These are phyloP conservation scores for Saccharomyces hybrid DNA, from an alignment of 1,139 yeast genomes.

Conservation along the genomic window DNA sequence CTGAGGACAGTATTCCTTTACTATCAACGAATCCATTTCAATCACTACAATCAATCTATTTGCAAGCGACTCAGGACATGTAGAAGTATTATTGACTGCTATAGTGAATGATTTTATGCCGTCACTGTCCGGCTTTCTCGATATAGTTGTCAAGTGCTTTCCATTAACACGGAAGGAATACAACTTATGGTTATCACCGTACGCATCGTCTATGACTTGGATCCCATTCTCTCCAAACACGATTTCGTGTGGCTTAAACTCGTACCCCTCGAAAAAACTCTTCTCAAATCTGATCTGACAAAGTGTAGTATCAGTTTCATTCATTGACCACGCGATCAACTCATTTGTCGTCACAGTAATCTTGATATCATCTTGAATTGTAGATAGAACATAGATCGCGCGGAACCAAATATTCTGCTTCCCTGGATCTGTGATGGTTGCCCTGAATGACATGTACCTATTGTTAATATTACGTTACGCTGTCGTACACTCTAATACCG, in stretches of 20 bases:
- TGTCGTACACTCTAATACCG: not conserved
- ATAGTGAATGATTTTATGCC: constrained; percentile 33
- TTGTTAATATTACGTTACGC: not conserved
- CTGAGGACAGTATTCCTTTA: constrained; percentile 48
- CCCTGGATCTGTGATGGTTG: constrained; percentile 19
- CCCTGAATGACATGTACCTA: constrained; percentile 26
- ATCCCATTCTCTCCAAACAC: constrained; percentile 30
- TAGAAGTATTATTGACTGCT: constrained; percentile 26
- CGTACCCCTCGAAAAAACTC: constrained; percentile 23
- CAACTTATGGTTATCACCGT: constrained; percentile 19
- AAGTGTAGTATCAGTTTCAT: constrained; percentile 26
- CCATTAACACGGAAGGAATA: constrained; percentile 45
- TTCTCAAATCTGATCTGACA: constrained; percentile 23
- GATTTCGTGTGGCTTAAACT: constrained; percentile 25
- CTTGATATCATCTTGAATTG: constrained; percentile 23
- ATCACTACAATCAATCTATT: constrained; percentile 44
- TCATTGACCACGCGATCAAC: constrained; percentile 26
- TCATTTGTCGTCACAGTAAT: constrained; percentile 25
- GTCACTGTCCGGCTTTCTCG: constrained; percentile 43
- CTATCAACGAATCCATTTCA: constrained; percentile 42
- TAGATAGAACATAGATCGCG: constrained; percentile 22
- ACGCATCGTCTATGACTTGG: constrained; percentile 23
- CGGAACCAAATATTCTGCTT: constrained; percentile 27
- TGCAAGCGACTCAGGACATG: constrained; percentile 30
- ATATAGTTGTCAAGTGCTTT: constrained; percentile 42